Base-by-base conservation (phyloP, 2,329 filamentous ascomycete species). In the Alternaria brassicae region DNA sequence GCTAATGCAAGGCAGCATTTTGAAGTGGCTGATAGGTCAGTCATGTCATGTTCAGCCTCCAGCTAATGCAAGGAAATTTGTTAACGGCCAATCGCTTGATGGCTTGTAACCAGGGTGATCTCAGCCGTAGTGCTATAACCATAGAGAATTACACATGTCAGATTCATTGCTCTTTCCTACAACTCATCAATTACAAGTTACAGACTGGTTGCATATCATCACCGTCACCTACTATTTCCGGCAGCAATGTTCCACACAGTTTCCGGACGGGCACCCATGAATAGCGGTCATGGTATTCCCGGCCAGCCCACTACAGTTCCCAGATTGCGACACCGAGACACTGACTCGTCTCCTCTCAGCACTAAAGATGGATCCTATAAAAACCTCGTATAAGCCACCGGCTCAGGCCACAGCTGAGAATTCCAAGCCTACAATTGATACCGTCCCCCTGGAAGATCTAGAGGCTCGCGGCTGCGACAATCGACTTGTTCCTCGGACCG, bases 31-130 rank as follows among this genome's bases (percentile, higher is more conserved):
- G 36, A 37, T 37, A 37, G 36, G 36, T 19, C 4, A 5, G 36
- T 4, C 0, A 19, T 5, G 8, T 1, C 28, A 30, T 30, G 8
- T 3, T 37, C 36, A 37, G 36, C 36, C 36, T 8, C 36, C 36
- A 37, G 36, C 36, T 37, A 17, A 37, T 37, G 36, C 36, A 37
- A 37, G 36, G 36, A 37, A 37, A 17, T 37, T 37, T 37, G 36
- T 37, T 37, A 4, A 37, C 36, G n/a, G n/a, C 36, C 36, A 19
- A 37, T 37, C 36, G 7, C n/a, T 37, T 19, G 8, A 2, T 37
- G 2, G 3, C 8, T 37, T 19, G n/a, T 4, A 19, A n/a, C n/a
- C n/a, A 37, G 10, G 36, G 19, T 37, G n/a, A 8, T 0, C 3
- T 17, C 36, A 6, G n/a, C 3, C 36, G 36, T 37, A 3, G 8